phyloP scores from a whole-genome alignment of 768 basidiomycete species.

The Lentinula aciculospora region DNA sequence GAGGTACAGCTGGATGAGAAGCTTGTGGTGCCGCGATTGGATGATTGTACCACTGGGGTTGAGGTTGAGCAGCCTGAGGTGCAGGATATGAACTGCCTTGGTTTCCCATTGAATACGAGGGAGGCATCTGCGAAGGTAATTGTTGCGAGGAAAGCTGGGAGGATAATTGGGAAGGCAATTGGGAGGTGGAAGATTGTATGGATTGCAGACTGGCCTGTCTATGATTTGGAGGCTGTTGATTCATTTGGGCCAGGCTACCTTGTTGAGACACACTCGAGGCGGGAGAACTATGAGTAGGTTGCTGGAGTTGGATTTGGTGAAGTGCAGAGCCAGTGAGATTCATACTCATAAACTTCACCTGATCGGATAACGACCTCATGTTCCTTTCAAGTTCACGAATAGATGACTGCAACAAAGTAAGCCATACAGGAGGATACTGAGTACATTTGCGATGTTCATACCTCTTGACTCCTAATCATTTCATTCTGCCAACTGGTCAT shows the following conservation, averaged over 20 bases:
- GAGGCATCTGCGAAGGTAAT: background rate
- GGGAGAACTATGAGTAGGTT: constrained; percentile 34
- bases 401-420: constrained; percentile 39
- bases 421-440: background rate
- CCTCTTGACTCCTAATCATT: constrained; percentile 74
- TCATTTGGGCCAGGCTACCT: constrained; percentile 20
- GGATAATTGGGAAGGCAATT: background rate
- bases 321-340: constrained; percentile 37
- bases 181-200: constrained; percentile 10
- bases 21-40: constrained; percentile 77
- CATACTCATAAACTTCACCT: constrained; percentile 73
- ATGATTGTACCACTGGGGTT: constrained; percentile 54
- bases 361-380: constrained; percentile 69
- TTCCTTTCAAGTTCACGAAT: constrained; percentile 80
- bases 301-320: constrained; percentile 35
- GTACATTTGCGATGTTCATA: constrained; percentile 23
- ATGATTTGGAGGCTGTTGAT: constrained; percentile 36
- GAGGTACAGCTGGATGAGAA: constrained; percentile 71
- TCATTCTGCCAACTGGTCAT: constrained; percentile 79
- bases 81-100: constrained; percentile 25
- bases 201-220: constrained; percentile 33
- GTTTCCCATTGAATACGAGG: constrained; percentile 12
- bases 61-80: constrained; percentile 24
- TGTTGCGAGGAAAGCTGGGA: background rate
- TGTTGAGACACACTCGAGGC: constrained; percentile 31